Evolutionary conservation across 257 asterid species (phyloP).

Genomic region (Solanum chmielewskii): DNA sequence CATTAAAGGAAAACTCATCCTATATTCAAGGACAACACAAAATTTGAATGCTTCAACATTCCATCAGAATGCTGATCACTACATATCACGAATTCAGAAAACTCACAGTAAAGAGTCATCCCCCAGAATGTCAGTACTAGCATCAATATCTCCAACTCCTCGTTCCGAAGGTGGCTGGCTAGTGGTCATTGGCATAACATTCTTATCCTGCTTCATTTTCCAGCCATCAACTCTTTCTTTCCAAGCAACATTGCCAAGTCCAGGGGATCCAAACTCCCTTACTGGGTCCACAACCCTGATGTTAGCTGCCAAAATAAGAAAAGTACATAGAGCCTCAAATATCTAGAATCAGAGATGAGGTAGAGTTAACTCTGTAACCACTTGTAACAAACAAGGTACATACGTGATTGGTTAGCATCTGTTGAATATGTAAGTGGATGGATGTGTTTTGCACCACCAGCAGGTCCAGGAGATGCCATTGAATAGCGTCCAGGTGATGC

Average conservation of each 20-base stretch:
- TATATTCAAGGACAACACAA: not conserved
- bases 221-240: constrained; percentile 95
- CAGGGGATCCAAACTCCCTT: constrained; percentile 87
- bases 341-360: not conserved
- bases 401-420: constrained; percentile 25
- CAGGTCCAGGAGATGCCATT: constrained; percentile 91
- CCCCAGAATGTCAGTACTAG: constrained; percentile 73
- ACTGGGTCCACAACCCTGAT: constrained; percentile 82
- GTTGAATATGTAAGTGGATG: constrained; percentile 23
- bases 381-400: not conserved
- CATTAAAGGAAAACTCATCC: not conserved
- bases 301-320: constrained; percentile 44
- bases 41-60: not conserved
- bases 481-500: constrained; percentile 98
- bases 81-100: not conserved
- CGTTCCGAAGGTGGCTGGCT: constrained; percentile 93
- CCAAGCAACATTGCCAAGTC: constrained; percentile 98
- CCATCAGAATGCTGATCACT: not conserved
- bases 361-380: not conserved
- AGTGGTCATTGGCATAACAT: constrained; percentile 60
- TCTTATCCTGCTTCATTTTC: constrained; percentile 98
- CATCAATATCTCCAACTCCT: constrained; percentile 86
- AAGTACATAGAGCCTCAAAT: not conserved
- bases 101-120: constrained; percentile 90
- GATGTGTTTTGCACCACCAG: constrained; percentile 59